Base-by-base conservation (phyloP, 768 basidiomycete genomes). In the Suillus placidus region DNA sequence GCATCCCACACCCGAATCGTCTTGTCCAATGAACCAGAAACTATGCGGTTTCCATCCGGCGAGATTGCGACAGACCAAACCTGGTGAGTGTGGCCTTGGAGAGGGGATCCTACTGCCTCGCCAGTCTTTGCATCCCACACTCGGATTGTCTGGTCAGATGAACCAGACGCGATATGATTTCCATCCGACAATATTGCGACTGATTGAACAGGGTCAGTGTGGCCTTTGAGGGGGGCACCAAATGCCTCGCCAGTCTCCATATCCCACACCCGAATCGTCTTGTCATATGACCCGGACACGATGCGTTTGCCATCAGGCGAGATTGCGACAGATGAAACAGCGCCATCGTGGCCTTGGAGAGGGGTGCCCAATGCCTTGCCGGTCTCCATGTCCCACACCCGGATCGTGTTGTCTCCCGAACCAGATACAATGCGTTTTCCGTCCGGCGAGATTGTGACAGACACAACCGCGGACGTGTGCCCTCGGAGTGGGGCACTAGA, bases 341-440 rank as follows among this genome's bases (percentile, higher is more conserved):
- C 2, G 8, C n/a, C 26, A 14, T 4, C 32, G 55, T 68, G 67
- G 0, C 60, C 67, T 26, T 6, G 12, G n/a, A 68, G 69, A 1
- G 66, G 69, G 1, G 65, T 68, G 54, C 47, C 57, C 64, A 77
- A 52, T 10, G 69, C 66, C 26, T 68, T 68, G 5, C 62, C 38
- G 35, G 71, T 75, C 13, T 49, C 62, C 61, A 61, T 35, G 32
- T 75, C 40, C 68, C 68, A 69, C 26, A 69, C 14, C 18, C 68
- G 60, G 9, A 69, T 42, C 3, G 67, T 65, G 7, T 13, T 20
- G 58, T 69, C 68, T 2, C 8, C 38, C 1, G 68, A 68, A 30
- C 56, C 62, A 12, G 67, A 68, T 9, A 64, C 58, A 9, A 69
- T 43, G n/a, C 26, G 30, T 2, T 32, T 49, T 3, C 61, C 61